Base-by-base conservation (phyloP, 768 basidiomycete genomes). In the Phylloporus sp. region DNA sequence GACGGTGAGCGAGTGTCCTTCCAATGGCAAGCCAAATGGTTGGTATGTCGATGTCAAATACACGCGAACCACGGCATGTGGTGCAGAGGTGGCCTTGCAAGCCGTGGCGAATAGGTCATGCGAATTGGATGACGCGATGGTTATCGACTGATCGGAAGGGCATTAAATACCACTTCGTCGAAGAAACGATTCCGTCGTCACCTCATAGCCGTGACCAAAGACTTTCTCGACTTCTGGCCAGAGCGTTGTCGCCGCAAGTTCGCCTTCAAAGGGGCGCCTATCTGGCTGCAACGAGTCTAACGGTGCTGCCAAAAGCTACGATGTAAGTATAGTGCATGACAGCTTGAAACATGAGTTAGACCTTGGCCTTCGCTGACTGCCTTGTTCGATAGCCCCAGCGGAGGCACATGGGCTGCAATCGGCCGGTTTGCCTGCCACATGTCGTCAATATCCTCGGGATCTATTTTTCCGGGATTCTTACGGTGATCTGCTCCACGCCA, bases 171-270 rank as follows among this genome's bases (percentile, higher is more conserved):
- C 22, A 13, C 15, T 23, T 27, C 42, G 31, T 28, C 46, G 4
- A 38, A 27, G 26, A 35, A 18, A 43, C 2, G 21, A n/a, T 53
- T 38, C 6, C 15, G 24, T 48, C 27, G 1, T 44, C 49, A 86
- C 91, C 78, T 99, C 96, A 58, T 97, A 98, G 33, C 95, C 93
- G 65, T 98, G 96, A 5, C 95, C 96, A 63, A 96, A 99, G 1
- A 99, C 74, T 64, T 99, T 99, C 58, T 98, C 96, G 1, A 82
- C 72, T 69, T 99, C 96, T 0, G 95, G 96, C 96, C 96, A 99
- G 1, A 98, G 73, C 1, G 95, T 98, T 14, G 79, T 77, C 0
- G 82, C 77, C 0, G 90, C 84, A 1, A 98, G 75, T 64, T 97
- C 93, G 10, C 89, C 90, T 61, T 98, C 96, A 46, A 91, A 90